Evolutionary conservation across 1,284 basidiomycete genomes (phyloP).

Genomic region (Takashimella koratensis): DNA sequence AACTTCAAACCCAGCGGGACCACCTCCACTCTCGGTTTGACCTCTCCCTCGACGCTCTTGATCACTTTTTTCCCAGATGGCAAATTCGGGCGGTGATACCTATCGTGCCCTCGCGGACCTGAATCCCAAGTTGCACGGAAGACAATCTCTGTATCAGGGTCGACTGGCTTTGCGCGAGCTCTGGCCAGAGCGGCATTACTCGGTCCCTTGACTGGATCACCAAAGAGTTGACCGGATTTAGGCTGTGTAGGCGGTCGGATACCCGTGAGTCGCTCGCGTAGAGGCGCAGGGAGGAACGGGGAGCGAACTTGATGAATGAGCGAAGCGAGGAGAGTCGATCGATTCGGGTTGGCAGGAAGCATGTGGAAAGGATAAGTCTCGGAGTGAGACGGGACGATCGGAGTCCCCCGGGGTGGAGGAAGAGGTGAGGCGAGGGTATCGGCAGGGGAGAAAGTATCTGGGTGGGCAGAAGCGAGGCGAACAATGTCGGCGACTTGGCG

Average conservation of each 20-base stretch:
- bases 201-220: slow-evolving; percentile 33
- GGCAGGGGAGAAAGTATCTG: slow-evolving; percentile 27
- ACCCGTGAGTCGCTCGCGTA: slow-evolving; percentile 39
- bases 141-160: slow-evolving; percentile 17
- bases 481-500: slow-evolving; percentile 36
- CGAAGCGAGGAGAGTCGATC: slow-evolving; percentile 24
- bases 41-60: slow-evolving; percentile 22
- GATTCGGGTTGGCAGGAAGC: slow-evolving; percentile 33
- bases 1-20: neutral
- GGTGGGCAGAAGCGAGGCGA: slow-evolving; percentile 30
- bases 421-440: slow-evolving; percentile 27
- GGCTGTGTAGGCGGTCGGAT: slow-evolving; percentile 31
- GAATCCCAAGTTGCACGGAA: slow-evolving; percentile 39
- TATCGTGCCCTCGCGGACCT: slow-evolving; percentile 31
- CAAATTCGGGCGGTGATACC: slow-evolving; percentile 26
- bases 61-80: slow-evolving; percentile 39
- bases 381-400: slow-evolving; percentile 35
- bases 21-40: neutral
- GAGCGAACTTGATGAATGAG: slow-evolving; percentile 36
- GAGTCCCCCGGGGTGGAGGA: slow-evolving; percentile 27
- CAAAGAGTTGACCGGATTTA: slow-evolving; percentile 18
- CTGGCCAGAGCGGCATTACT: slow-evolving; percentile 29
- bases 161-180: slow-evolving; percentile 31
- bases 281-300: slow-evolving; percentile 32
- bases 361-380: slow-evolving; percentile 22